Percentiles rank a stretch among this genome's conserved stretches.
phyloP scores from a whole-genome alignment of 352 stramenopile genomes.

The Thalassiosira livingstoniorum region DNA sequence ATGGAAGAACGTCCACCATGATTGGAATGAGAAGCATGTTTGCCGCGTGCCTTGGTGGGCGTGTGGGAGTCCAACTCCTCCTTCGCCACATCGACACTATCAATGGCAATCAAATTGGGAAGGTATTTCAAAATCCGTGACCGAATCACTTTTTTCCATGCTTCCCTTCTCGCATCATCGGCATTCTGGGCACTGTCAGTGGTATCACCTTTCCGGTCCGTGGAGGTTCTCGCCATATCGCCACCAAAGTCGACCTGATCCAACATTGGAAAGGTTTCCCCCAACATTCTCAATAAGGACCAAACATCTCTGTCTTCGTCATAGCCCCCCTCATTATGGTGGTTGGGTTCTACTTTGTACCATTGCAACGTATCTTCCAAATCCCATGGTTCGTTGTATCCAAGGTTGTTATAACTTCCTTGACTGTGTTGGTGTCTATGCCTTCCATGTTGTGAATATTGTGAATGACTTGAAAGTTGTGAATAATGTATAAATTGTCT shows the following conservation, averaged over 20 bases:
- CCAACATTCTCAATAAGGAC: slow-evolving; percentile 45
- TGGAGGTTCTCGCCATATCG: slow-evolving; percentile 27
- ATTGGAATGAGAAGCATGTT: no score
- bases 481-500: no score
- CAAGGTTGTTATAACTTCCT: not conserved
- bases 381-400: not conserved
- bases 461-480: no score
- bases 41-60: no score
- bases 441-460: no score
- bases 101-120: slow-evolving; percentile 48
- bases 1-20: no score
- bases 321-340: not conserved
- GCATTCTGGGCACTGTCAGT: not conserved
- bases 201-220: not conserved
- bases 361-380: no score
- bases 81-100: slow-evolving; percentile 49
- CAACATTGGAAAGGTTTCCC: slow-evolving; percentile 52
- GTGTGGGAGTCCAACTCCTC: slow-evolving; percentile 1
- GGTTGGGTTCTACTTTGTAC: no score
- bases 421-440: no score
- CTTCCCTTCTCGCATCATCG: not conserved
- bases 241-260: slow-evolving; percentile 62
- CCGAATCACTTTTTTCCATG: slow-evolving; percentile 51
- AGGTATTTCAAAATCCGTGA: slow-evolving; percentile 49
- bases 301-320: slow-evolving; percentile 43